Evolutionary conservation across 345 rosid genomes (phyloP).

Genomic region (Isatis tinctoria): DNA sequence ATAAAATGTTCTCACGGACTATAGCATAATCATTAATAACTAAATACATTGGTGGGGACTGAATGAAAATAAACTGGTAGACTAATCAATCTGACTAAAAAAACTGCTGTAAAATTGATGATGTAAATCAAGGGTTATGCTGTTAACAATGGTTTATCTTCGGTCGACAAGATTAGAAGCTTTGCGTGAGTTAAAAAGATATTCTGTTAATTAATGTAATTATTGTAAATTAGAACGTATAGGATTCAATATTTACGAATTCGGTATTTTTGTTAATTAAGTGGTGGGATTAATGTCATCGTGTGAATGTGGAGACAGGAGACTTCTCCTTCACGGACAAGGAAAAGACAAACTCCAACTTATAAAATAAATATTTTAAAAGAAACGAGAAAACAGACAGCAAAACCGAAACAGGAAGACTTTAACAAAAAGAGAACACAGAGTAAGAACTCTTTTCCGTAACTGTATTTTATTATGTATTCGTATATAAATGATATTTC

Average conservation of each 20-base stretch:
- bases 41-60: not conserved
- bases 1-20: not conserved
- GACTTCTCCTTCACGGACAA: not conserved
- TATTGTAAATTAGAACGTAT: not conserved
- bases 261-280: not conserved
- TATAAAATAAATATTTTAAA: not conserved
- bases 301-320: conserved; percentile 5
- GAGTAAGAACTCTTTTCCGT: not conserved
- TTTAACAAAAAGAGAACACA: conserved; percentile 1
- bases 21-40: not conserved
- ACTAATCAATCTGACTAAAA: not conserved
- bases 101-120: too few relatives aligned
- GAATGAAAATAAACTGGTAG: not conserved
- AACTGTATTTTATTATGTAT: not conserved
- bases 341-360: not conserved
- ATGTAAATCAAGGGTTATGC: too few relatives aligned
- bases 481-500: not conserved
- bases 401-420: conserved; percentile 15
- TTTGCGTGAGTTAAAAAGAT: not conserved
- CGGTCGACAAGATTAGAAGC: too few relatives aligned
- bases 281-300: not conserved
- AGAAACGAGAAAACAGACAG: conserved; percentile 6
- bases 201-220: not conserved
- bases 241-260: not conserved
- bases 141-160: too few relatives aligned